phyloP scores from a whole-genome alignment of 2,329 filamentous ascomycete species.

The Colletotrichum sp. region DNA sequence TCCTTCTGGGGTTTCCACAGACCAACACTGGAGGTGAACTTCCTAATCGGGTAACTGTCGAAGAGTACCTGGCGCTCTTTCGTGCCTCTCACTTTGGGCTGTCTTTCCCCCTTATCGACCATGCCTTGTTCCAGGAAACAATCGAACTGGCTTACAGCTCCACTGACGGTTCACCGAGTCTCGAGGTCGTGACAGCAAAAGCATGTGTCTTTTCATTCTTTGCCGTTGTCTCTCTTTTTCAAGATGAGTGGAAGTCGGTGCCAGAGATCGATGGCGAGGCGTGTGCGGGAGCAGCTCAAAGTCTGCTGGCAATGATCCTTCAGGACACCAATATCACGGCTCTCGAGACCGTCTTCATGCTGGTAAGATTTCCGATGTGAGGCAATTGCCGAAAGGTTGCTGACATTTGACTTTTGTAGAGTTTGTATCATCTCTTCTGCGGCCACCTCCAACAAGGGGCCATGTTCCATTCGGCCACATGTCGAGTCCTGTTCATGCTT shows the following conservation, averaged over 20 bases:
- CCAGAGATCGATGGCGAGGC: conserved; percentile 41
- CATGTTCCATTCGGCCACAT: conserved; percentile 48
- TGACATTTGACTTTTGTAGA: conserved; percentile 25
- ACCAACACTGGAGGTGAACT: conserved; percentile 28
- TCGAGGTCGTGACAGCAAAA: conserved; percentile 39
- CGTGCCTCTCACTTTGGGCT: conserved; percentile 40
- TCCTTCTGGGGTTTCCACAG: neutral
- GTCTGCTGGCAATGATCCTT: conserved; percentile 44
- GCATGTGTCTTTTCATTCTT: conserved; percentile 56
- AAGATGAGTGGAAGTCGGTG: neutral
- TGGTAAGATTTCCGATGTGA: conserved; percentile 41
- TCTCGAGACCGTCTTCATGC: conserved; percentile 50
- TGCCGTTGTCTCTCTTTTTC: conserved; percentile 36
- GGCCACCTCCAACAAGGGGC: conserved; percentile 51
- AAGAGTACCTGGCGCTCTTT: conserved; percentile 27
- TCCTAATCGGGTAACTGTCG: conserved; percentile 37
- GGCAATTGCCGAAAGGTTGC: neutral
- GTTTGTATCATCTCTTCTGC: conserved; percentile 46
- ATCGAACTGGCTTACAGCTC: conserved; percentile 48
- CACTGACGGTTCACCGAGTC: conserved; percentile 1
- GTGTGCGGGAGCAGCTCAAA: conserved; percentile 44
- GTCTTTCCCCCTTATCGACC: conserved; percentile 55
- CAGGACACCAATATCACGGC: conserved; percentile 47
- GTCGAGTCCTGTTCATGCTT: conserved; percentile 53
- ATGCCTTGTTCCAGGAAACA: conserved; percentile 48